These are phyloP conservation scores for Tetrahymena malaccensis DNA, from an alignment of 73 alveolate genomes.

Conservation along the genomic window DNA sequence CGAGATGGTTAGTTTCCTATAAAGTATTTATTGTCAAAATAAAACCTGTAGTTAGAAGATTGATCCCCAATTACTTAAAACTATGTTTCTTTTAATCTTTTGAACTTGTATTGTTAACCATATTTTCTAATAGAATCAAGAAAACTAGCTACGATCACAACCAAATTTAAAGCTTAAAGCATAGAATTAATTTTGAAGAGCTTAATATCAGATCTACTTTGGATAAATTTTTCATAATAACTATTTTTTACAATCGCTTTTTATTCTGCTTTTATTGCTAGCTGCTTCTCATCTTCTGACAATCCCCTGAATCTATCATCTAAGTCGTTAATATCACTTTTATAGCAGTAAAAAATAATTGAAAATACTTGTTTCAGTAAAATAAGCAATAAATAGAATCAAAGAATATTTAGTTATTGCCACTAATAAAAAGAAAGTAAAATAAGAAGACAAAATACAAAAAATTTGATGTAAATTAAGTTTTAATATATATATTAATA, in stretches of 20 bases:
- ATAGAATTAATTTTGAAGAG: neutral
- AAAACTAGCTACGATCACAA: neutral
- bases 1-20: neutral
- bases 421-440: too few relatives aligned
- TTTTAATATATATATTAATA: too few relatives aligned
- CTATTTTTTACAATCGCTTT: neutral
- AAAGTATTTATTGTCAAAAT: neutral
- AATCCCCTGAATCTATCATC: neutral
- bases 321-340: neutral
- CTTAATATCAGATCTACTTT: neutral
- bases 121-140: neutral
- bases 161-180: neutral
- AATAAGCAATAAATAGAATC: too few relatives aligned
- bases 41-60: neutral
- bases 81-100: neutral
- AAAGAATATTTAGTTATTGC: neutral
- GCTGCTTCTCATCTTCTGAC: neutral
- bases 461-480: neutral
- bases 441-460: neutral
- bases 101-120: neutral
- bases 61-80: neutral
- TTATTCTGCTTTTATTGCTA: neutral
- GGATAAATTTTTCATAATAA: neutral
- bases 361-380: too few relatives aligned
- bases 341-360: neutral